Base-by-base conservation (phyloP, 306 rosid species). In the Sindora glabra region DNA sequence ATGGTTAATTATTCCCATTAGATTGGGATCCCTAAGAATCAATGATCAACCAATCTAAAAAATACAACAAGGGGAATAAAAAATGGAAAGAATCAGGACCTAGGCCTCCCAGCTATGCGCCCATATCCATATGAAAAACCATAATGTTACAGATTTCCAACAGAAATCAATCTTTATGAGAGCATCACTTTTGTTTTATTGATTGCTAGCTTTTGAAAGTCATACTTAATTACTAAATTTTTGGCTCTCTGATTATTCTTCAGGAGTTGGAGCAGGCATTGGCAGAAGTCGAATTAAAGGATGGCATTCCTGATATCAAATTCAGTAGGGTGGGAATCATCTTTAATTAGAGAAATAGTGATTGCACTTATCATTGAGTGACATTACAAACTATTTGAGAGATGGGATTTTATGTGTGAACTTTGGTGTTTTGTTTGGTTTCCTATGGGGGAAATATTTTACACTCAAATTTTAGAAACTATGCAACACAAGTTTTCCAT, bases 241-340 rank as follows among this genome's bases (percentile, higher is more conserved):
- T 66, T 48, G 33, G 15, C 25, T 60, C 11, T 62, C 26, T 50
- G 45, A 63, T 52, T 56, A 54, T 70, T 61, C 71, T 73, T 75
- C 89, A 91, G 98, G 98, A 91, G 69, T 67, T 91, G 80, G 98
- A 91, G 60, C 85, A 81, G 50, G 89, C 89, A 59, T 69, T 91
- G 67, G 98, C 92, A 63, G 92, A 91, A 74, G 88, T 91, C 55
- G 92, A 83, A 58, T 83, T 85, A 59, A 83, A 70, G 79, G 85
- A 86, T 62, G 95, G 96, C 71, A 83, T 91, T 81, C 96, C 98
- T 39, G 88, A 88, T 76, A 84, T 91, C 59, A 91, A 88, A 79
- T 91, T 91, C 76, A 91, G 98, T 83, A 83, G 77, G 98, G 96
- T 83, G 72, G 83, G 86, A 66, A 34, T 68, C 63, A 46, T 69